Evolutionary conservation across 768 basidiomycete species (phyloP).

Genomic region (Psilocybe sp.): DNA sequence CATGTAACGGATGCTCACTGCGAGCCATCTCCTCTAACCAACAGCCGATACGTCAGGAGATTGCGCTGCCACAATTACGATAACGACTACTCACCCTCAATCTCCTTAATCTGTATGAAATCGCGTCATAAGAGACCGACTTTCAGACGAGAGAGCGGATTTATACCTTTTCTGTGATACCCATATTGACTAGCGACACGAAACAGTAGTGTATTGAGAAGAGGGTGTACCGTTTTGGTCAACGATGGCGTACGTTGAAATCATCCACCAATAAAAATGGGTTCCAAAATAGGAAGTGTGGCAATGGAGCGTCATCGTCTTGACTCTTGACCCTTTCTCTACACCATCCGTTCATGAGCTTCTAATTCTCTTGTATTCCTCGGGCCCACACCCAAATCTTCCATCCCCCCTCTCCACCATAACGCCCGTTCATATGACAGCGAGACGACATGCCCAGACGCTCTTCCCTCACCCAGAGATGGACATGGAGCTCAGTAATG

Average conservation of each 20-base stretch:
- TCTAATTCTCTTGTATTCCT: background rate
- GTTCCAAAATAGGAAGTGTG: background rate
- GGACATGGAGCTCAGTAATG: conserved; percentile 17
- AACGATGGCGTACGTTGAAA: background rate
- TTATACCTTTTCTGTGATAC: conserved; percentile 84
- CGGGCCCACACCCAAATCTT: conserved; percentile 3
- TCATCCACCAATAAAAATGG: too few relatives aligned
- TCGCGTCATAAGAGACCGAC: conserved; percentile 3
- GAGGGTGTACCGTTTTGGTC: background rate
- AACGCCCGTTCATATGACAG: conserved; percentile 12
- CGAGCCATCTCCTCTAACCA: conserved; percentile 91
- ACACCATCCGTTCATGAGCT: background rate
- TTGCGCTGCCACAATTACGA: background rate
- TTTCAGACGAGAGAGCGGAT: background rate
- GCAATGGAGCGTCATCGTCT: background rate
- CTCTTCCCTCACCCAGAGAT: conserved; percentile 59
- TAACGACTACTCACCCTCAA: conserved; percentile 69
- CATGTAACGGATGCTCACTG: conserved; percentile 52
- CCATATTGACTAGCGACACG: conserved; percentile 52
- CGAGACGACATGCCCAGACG: conserved; percentile 59
- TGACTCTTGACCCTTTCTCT: background rate
- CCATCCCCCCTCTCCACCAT: too few relatives aligned
- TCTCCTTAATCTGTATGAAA: conserved; percentile 78
- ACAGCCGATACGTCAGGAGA: conserved; percentile 1
- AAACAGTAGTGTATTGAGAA: conserved; percentile 16